phyloP scores from a whole-genome alignment of 129 eudicot species.

The Pseudognaphalium luteoalbum region DNA sequence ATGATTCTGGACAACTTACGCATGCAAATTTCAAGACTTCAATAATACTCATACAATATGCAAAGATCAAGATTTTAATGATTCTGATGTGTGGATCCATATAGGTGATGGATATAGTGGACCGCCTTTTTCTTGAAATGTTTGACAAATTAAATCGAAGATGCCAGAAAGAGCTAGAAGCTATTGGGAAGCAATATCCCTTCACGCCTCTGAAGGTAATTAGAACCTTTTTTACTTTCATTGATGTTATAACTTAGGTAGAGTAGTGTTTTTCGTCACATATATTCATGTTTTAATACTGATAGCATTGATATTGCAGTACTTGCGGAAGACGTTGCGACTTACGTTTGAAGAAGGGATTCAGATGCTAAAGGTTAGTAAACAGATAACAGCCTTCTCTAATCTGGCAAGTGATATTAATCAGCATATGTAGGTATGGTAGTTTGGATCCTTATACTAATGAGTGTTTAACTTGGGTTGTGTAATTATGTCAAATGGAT shows the following conservation, averaged over 20 bases:
- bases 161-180: slow-evolving; percentile 69
- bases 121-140: slow-evolving; percentile 71
- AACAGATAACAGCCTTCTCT: neutral
- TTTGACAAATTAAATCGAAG: slow-evolving; percentile 69
- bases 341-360: slow-evolving; percentile 88
- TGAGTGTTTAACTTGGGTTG: neutral
- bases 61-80: neutral
- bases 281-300: slow-evolving; percentile 3
- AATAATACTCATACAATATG: neutral
- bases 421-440: neutral
- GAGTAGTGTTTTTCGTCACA: neutral
- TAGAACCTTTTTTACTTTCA: neutral
- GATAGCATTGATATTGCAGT: slow-evolving; percentile 53
- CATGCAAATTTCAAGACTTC: neutral
- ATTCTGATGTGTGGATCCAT: slow-evolving; percentile 15
- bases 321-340: slow-evolving; percentile 61
- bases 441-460: neutral
- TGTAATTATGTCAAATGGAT: neutral
- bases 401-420: neutral
- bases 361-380: slow-evolving; percentile 79
- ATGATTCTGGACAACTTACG: too few species aligned
- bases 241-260: neutral
- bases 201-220: slow-evolving; percentile 75
- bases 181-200: slow-evolving; percentile 79
- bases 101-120: slow-evolving; percentile 96